These are phyloP conservation scores for Neonectria magnoliae DNA, from an alignment of 2,329 filamentous ascomycete genomes.

Conservation along the genomic window DNA sequence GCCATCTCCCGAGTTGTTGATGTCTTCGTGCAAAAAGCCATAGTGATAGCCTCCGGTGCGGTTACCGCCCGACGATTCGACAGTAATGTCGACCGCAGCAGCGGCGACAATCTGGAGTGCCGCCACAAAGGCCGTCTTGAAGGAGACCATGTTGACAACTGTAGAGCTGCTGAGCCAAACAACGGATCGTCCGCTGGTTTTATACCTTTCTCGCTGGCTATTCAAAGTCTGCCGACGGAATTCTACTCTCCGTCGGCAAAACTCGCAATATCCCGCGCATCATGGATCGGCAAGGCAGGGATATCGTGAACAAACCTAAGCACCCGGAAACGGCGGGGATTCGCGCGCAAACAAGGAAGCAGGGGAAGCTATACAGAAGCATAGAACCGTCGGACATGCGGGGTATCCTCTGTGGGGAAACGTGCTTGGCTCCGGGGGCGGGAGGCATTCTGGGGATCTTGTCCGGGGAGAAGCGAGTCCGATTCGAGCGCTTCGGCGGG, in stretches of 20 bases:
- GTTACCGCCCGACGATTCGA: conserved; percentile 53
- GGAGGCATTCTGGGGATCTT: conserved; percentile 8
- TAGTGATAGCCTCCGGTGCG: conserved; percentile 56
- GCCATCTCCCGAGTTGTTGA: conserved; percentile 76
- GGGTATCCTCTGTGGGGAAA: neutral
- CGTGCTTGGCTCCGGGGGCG: conserved; percentile 16
- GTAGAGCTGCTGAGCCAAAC: neutral
- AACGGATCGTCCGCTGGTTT: neutral
- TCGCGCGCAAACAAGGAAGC: conserved; percentile 15
- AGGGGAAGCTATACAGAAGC: neutral
- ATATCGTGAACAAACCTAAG: conserved; percentile 3
- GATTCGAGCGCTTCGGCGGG: conserved; percentile 26
- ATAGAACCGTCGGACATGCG: conserved; percentile 3
- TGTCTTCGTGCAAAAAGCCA: conserved; percentile 63
- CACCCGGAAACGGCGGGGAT: conserved; percentile 9
- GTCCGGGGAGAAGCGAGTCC: conserved; percentile 12
- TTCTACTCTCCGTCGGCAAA: conserved; percentile 12
- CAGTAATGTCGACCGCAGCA: conserved; percentile 49
- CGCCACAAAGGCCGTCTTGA: conserved; percentile 22
- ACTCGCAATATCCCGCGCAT: conserved; percentile 24
- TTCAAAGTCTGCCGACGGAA: too few species aligned
- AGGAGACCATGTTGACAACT: conserved; percentile 18
- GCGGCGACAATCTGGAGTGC: conserved; percentile 16
- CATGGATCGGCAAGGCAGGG: conserved; percentile 15
- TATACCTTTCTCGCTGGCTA: neutral